Evolutionary conservation across 2,329 filamentous ascomycete genomes (phyloP).

Genomic region (Claviceps cyperi): DNA sequence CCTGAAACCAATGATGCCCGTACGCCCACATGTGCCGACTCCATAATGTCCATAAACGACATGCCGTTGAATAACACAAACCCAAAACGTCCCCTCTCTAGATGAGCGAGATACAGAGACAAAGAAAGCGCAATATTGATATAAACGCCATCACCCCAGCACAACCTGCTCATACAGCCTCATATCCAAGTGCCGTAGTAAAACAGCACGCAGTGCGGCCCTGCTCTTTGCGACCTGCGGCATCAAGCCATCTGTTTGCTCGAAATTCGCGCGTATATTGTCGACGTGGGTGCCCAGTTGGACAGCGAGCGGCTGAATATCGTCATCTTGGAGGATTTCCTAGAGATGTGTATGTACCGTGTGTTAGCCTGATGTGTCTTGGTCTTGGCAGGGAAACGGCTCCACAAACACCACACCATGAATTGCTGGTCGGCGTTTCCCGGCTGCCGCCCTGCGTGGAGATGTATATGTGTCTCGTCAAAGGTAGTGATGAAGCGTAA

Average conservation of each 20-base stretch:
- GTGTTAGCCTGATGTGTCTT: too few species aligned
- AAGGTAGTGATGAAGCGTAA: too few species aligned
- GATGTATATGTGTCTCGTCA: too few species aligned
- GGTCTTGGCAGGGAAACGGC: too few species aligned
- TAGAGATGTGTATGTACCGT: neutral
- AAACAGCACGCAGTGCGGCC: conserved; percentile 33
- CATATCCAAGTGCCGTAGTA: conserved; percentile 30
- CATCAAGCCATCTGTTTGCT: conserved; percentile 37
- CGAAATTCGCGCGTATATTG: conserved; percentile 38
- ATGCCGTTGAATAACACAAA: too few species aligned
- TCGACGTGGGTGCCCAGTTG: conserved; percentile 42
- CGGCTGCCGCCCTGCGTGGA: too few species aligned
- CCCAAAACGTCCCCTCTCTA: too few species aligned
- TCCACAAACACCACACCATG: too few species aligned
- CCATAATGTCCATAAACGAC: too few species aligned
- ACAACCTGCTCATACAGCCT: conserved; percentile 34
- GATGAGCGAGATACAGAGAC: too few species aligned
- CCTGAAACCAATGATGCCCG: neutral
- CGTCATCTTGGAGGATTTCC: conserved; percentile 18
- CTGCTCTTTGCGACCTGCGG: conserved; percentile 33
- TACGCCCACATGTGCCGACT: neutral
- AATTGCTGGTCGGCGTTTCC: too few species aligned
- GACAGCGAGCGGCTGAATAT: conserved; percentile 28
- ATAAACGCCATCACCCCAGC: conserved; percentile 18
- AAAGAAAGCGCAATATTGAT: too few species aligned